Conservation (phyloP, 495 filamentous ascomycete species). For the Choiromyces venosus region DNA sequence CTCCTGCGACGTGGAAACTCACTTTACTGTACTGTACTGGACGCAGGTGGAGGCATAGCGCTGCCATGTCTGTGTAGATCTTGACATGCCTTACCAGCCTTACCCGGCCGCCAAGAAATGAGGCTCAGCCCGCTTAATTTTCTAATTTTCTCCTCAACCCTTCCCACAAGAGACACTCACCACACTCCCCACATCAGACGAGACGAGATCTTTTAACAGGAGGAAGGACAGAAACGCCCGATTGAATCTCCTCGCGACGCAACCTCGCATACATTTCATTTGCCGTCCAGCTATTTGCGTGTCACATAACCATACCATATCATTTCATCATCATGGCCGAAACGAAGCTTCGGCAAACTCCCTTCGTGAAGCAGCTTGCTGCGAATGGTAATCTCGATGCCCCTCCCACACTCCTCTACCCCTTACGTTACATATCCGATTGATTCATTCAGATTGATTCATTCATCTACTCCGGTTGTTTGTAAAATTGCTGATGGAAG, state of each 20-base stretch:
- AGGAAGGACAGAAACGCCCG: not conserved
- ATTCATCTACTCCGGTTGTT: not conserved
- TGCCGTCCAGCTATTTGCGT: not conserved
- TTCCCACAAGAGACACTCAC: not conserved
- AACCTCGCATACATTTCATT: not conserved
- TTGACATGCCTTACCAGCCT: not conserved
- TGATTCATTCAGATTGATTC: constrained; percentile 16
- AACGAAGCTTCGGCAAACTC: constrained; percentile 42
- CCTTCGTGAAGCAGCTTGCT: constrained; percentile 69
- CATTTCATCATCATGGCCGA: constrained; percentile 23
- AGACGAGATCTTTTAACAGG: not conserved
- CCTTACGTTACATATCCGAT: constrained; percentile 17
- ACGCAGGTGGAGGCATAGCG: not conserved
- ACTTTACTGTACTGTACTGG: not conserved
- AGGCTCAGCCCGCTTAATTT: constrained; percentile 18
- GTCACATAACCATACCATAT: not conserved
- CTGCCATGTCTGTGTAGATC: not conserved
- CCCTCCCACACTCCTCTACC: not conserved
- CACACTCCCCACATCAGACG: not conserved
- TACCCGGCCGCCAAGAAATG: constrained; percentile 26
- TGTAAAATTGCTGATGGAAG: not conserved
- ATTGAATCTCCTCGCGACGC: not conserved
- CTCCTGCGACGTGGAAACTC: not conserved
- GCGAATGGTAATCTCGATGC: constrained; percentile 58
- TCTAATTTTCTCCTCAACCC: constrained; percentile 13